Percentiles rank a stretch among this genome's conserved stretches.
phyloP scores from a whole-genome alignment of 2,329 filamentous ascomycete species.

The Tolypocladium guangdongense region DNA sequence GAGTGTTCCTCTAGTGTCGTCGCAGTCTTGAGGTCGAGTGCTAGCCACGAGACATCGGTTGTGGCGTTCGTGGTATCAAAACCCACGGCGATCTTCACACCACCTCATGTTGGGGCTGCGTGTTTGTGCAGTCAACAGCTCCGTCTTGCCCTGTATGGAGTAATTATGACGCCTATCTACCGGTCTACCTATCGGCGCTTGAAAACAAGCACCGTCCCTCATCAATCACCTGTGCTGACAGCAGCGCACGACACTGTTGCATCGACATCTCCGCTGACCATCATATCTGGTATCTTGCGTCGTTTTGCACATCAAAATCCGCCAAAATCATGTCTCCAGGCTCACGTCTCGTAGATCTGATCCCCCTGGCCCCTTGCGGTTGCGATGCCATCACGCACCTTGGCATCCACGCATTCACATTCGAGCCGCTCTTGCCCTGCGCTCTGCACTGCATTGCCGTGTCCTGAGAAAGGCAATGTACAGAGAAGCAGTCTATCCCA shows the following conservation, averaged over 20 bases:
- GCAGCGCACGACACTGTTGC: not conserved
- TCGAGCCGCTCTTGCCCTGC: not conserved
- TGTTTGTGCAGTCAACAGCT: not conserved
- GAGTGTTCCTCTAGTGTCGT: not conserved
- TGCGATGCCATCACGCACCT: not conserved
- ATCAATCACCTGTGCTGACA: not conserved
- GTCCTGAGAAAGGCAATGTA: conserved; percentile 8
- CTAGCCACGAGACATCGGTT: too few relatives aligned
- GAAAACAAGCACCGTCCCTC: not conserved
- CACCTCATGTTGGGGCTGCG: not conserved
- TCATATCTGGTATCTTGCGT: conserved; percentile 1
- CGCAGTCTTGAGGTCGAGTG: too few relatives aligned
- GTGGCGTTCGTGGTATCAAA: too few relatives aligned
- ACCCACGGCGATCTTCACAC: not conserved
- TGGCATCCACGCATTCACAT: not conserved
- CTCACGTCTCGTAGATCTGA: not conserved
- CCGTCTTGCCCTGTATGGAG: not conserved
- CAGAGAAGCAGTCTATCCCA: conserved; percentile 10
- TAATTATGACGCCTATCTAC: not conserved
- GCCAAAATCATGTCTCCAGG: not conserved
- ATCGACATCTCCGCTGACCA: not conserved
- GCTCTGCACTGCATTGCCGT: not conserved
- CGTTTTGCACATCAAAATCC: not conserved
- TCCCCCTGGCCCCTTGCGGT: not conserved
- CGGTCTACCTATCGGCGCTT: not conserved